phyloP scores from a whole-genome alignment of 1,139 yeast species.

The Tardiomyces depauwii region DNA sequence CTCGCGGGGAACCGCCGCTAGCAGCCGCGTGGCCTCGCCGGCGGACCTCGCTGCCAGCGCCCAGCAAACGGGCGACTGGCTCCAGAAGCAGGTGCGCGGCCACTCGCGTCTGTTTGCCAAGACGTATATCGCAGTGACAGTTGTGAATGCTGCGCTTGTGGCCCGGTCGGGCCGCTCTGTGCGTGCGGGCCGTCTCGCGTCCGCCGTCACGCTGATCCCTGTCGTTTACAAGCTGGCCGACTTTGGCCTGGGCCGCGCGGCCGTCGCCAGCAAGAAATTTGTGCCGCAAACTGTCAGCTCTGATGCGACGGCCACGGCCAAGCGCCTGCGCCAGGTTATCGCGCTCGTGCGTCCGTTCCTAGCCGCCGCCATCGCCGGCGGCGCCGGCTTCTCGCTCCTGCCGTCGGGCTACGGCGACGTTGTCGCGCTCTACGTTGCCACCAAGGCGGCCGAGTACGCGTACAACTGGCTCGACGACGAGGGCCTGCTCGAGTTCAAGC shows the following conservation, averaged over 20 bases:
- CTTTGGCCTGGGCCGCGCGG: constrained; percentile 7
- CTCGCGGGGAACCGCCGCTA: constrained; percentile 6
- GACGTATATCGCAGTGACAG: constrained; percentile 16
- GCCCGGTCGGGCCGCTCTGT: constrained; percentile 4
- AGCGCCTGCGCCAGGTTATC: not conserved
- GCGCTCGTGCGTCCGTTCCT: constrained; percentile 16
- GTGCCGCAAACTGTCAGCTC: not conserved
- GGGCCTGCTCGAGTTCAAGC: constrained; percentile 24
- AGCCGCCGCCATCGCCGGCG: constrained; percentile 21
- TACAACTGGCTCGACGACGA: constrained; percentile 27
- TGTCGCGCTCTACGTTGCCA: constrained; percentile 24
- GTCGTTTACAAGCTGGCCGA: constrained; percentile 18
- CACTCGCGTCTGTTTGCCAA: constrained; percentile 20
- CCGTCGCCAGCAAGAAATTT: constrained; percentile 3
- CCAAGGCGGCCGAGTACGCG: constrained; percentile 26
- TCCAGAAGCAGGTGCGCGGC: constrained; percentile 13
- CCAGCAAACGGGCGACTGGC: constrained; percentile 1
- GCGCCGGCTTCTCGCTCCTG: constrained; percentile 17
- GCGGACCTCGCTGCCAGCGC: not conserved
- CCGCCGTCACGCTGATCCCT: constrained; percentile 17
- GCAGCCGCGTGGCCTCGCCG: constrained; percentile 3
- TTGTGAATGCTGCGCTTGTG: constrained; percentile 11
- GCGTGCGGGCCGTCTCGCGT: constrained; percentile 15
- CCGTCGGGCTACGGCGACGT: constrained; percentile 19
- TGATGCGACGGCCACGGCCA: constrained; percentile 4